phyloP scores from a whole-genome alignment of 768 basidiomycete species.

The Amyloporia xantha region DNA sequence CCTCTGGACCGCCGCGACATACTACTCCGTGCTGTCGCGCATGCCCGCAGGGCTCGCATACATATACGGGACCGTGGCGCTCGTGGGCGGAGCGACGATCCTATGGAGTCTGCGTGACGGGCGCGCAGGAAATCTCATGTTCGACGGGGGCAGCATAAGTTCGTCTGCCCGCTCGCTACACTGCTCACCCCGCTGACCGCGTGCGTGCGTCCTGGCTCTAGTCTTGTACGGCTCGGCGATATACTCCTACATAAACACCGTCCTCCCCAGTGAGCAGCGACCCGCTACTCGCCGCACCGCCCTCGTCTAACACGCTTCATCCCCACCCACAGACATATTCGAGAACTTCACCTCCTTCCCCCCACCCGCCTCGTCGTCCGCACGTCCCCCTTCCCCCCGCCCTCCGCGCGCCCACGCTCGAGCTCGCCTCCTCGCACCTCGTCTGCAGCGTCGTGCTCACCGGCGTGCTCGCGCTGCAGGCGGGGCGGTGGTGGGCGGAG shows the following conservation, averaged over 20 bases:
- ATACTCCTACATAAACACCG: slow-evolving; percentile 67
- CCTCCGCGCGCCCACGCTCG: slow-evolving; percentile 60
- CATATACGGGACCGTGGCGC: slow-evolving; percentile 47
- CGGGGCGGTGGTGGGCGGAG: slow-evolving; percentile 82
- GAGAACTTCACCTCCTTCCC: slow-evolving; percentile 49
- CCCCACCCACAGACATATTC: slow-evolving; percentile 39
- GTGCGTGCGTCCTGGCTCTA: slow-evolving; percentile 22
- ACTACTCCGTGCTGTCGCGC: slow-evolving; percentile 74
- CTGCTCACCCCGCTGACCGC: slow-evolving; percentile 1
- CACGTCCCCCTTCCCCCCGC: slow-evolving; percentile 48
- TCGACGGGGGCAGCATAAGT: slow-evolving; percentile 88
- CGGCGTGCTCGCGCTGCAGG: slow-evolving; percentile 79
- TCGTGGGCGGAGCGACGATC: slow-evolving; percentile 59
- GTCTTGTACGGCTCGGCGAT: slow-evolving; percentile 74
- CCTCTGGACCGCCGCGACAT: slow-evolving; percentile 75
- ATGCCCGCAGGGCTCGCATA: slow-evolving; percentile 52
- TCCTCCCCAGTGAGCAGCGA: slow-evolving; percentile 62
- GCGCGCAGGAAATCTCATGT: slow-evolving; percentile 81
- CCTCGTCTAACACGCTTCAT: slow-evolving; percentile 3
- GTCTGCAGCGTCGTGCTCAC: slow-evolving; percentile 85
- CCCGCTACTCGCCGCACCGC: not conserved
- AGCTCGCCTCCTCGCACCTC: slow-evolving; percentile 78
- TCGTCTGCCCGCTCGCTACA: slow-evolving; percentile 21
- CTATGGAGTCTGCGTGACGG: slow-evolving; percentile 76
- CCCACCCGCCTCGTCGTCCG: slow-evolving; percentile 1